phyloP scores from a whole-genome alignment of 2,329 filamentous ascomycete species.

The Pseudogymnoascus sp. region DNA sequence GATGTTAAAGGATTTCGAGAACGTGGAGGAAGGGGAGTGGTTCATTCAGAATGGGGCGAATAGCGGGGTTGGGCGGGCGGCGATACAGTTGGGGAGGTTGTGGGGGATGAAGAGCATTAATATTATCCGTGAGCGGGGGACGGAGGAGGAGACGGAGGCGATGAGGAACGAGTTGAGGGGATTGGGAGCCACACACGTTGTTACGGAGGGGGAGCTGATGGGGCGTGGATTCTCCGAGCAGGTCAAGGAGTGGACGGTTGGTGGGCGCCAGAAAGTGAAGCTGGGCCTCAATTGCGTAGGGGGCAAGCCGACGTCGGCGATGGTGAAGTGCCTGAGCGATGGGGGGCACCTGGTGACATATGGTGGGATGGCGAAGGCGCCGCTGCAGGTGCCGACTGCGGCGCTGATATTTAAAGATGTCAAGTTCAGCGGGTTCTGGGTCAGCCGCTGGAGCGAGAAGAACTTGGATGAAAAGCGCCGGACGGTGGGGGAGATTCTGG shows the following conservation, averaged over 20 bases:
- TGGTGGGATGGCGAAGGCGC: conserved; percentile 88
- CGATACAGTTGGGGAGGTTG: conserved; percentile 75
- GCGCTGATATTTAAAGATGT: conserved; percentile 92
- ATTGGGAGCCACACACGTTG: conserved; percentile 47
- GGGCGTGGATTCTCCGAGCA: conserved; percentile 39
- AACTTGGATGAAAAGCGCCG: conserved; percentile 66
- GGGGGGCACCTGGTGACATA: conserved; percentile 82
- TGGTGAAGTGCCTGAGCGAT: conserved; percentile 66
- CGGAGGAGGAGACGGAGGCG: conserved; percentile 55
- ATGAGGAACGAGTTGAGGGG: conserved; percentile 53
- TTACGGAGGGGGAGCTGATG: conserved; percentile 43
- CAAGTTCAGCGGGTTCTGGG: conserved; percentile 88
- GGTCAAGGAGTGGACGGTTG: conserved; percentile 56
- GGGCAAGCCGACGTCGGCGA: conserved; percentile 70
- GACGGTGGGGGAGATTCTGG: conserved; percentile 79
- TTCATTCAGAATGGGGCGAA: conserved; percentile 97
- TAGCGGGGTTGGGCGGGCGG: conserved; percentile 81
- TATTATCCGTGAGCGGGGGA: conserved; percentile 67
- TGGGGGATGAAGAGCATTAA: conserved; percentile 94
- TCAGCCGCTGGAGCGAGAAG: conserved; percentile 77
- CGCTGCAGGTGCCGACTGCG: conserved; percentile 71
- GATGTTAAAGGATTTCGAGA: conserved; percentile 76
- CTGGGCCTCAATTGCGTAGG: conserved; percentile 92
- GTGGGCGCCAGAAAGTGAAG: conserved; percentile 63
- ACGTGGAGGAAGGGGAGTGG: conserved; percentile 71